Base-by-base conservation (phyloP, 371 early-diverging fungal genomes). In the Amoeboaphelidium protococcarum region DNA sequence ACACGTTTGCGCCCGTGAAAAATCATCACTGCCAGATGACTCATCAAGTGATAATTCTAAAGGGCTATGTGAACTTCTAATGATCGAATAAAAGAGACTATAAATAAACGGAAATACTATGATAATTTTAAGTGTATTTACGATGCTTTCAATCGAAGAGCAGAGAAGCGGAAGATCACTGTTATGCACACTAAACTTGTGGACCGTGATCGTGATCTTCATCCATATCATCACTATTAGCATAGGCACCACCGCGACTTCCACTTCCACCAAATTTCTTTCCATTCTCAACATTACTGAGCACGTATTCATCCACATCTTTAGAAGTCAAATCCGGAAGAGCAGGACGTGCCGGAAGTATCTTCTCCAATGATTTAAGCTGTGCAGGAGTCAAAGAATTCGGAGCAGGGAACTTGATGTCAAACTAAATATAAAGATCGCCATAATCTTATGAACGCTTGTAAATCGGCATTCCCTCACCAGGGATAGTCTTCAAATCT, bases 351-450 rank as follows among this genome's bases (percentile, higher is more conserved):
- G 69, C 56, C 1, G 70, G 67, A 37, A 69, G 54, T 40, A 64
- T 52, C 4, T 19, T 13, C 41, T 66, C 68, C 25, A 69, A 54
- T 24, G 42, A 21, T 13, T 41, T 47, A 45, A 65, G 44, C 49
- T 58, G 43, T 24, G 46, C 50, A n/a, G 47, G 50, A 23, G 44
- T 47, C 13, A 24, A 47, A 79, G 82, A 86, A 70, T 81, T 78
- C 48, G 75, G 48, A 21, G 64, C 48, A 19, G 96, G 96, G 69
- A 89, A 92, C 19, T 66, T 60, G 27, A 95, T 71, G 44, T 71
- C 72, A 60, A 89, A 92, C 52, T 78, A 78, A 31, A 92, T 73
- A 60, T 72, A 86, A 26, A 95, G 61, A 58, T 83, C 76, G 23
- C 96, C 96, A 48, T 71, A 66, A 40, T 75, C 63, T 55, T 61